Evolutionary conservation across 1,284 basidiomycete species (phyloP).

Genomic region (Fomitopsis betulina): DNA sequence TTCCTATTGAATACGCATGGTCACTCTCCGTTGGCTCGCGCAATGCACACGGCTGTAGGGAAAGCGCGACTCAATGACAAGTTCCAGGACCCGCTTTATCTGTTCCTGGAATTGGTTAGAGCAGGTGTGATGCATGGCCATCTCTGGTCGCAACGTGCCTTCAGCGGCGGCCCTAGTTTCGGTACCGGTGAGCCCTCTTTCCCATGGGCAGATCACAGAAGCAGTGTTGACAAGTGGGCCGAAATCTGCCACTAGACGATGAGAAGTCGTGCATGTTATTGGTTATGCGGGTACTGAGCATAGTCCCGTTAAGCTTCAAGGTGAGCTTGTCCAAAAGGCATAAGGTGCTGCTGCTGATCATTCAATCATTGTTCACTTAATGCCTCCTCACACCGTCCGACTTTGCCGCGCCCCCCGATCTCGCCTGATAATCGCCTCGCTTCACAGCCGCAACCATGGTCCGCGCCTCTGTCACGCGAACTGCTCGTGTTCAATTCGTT

Average conservation of each 20-base stretch:
- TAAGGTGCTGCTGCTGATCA: conserved; percentile 1
- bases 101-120: conserved; percentile 89
- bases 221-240: conserved; percentile 6
- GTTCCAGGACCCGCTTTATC: conserved; percentile 94
- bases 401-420: conserved; percentile 12
- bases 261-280: conserved; percentile 90
- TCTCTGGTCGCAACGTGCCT: conserved; percentile 82
- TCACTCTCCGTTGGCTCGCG: conserved; percentile 87
- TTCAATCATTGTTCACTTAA: background rate
- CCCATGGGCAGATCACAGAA: conserved; percentile 22
- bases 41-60: conserved; percentile 81
- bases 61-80: conserved; percentile 89
- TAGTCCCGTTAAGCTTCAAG: conserved; percentile 91
- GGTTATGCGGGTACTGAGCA: conserved; percentile 94
- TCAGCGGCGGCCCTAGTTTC: conserved; percentile 94
- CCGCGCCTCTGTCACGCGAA: conserved; percentile 92
- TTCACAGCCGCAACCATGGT: conserved; percentile 77
- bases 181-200: conserved; percentile 62
- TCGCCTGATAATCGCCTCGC: conserved; percentile 13
- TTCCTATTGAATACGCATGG: conserved; percentile 87
- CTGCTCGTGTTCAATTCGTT: conserved; percentile 98
- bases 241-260: conserved; percentile 52
- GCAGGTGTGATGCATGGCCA: conserved; percentile 95
- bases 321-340: conserved; percentile 38
- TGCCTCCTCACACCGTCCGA: background rate